Evolutionary conservation across 352 stramenopile species (phyloP), one percentile per base, ranked within the genome.

Genomic region (Thraustochytrium striatum): DNA sequence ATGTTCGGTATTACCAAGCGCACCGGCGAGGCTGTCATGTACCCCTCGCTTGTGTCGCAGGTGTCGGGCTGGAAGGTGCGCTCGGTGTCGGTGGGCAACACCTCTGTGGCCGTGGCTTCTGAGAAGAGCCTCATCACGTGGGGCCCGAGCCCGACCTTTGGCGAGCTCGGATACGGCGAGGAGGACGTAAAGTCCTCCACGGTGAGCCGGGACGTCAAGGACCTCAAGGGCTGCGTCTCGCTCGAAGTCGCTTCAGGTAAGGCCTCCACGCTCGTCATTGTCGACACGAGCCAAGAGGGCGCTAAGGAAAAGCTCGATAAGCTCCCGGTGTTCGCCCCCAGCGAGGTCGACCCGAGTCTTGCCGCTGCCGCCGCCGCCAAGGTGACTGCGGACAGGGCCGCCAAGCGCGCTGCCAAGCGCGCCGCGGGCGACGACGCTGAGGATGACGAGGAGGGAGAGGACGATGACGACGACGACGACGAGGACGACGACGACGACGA

Each of bases 1-100:
- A 80, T 80, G 70, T 80, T 69, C 35, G 70, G 70, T 19, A 80
- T 80, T 57, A 80, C 70, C 11, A 80, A 80, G 70, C 28, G 50
- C 16, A 58, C 53, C 39, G 70, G 70, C 7, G 70, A 80, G 70
- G 70, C 70, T 28, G 79, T 33, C 30, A 70, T 80, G 70, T 28
- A 47, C 21, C 70, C 70, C 7, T 9, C 28, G 13, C 13, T 80
- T 8, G 55, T 58, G 35, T 39, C 44, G 28, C 16, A 80, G 8
- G 70, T 80, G 13, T 35, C 57, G 41, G 70, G 70, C 28, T 80
- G 70, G 70, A 21, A 57, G 16, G 39, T 52, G 32, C 38, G 70
- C 38, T 72, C 55, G 25, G 58, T 80, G 11, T n/a, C 35, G 19
- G 79, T 57, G 28, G 70, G 70, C 16, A 75, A 75, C 41, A 80